Evolutionary conservation across 495 filamentous ascomycete species (phyloP).

Genomic region (Neurospora terricola): DNA sequence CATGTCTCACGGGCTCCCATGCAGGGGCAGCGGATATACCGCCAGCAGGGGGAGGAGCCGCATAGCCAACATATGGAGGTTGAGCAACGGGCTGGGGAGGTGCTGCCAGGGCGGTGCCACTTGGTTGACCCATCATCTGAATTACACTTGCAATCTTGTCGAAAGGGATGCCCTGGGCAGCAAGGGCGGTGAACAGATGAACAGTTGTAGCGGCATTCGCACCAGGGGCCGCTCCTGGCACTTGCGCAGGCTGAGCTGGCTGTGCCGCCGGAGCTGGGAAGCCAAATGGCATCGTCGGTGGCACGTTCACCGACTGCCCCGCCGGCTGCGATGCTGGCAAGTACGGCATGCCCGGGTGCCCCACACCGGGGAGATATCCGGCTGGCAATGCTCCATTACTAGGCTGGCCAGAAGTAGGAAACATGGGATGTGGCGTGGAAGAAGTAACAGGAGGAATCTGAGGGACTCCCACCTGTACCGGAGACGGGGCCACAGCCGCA

Average conservation of each 20-base stretch:
- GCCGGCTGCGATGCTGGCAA: conserved; percentile 26
- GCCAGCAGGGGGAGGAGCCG: conserved; percentile 16
- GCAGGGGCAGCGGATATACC: conserved; percentile 21
- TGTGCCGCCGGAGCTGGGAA: conserved; percentile 9
- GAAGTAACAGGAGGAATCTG: background rate
- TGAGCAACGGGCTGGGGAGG: conserved; percentile 14
- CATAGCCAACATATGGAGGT: conserved; percentile 17
- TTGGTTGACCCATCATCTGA: conserved; percentile 27
- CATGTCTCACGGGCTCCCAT: conserved; percentile 27
- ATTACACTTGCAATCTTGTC: conserved; percentile 39
- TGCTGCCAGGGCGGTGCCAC: conserved; percentile 10
- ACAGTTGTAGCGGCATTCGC: conserved; percentile 26
- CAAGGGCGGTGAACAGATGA: conserved; percentile 40
- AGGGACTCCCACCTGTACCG: background rate
- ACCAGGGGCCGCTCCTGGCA: conserved; percentile 19
- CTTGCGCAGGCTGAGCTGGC: conserved; percentile 22
- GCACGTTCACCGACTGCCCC: conserved; percentile 52
- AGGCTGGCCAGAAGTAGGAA: conserved; percentile 6
- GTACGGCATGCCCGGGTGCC: conserved; percentile 16
- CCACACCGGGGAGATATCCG: conserved; percentile 4
- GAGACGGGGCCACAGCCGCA: conserved; percentile 15
- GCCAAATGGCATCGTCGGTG: conserved; percentile 34
- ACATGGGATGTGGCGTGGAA: conserved; percentile 11
- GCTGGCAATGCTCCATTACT: conserved; percentile 13
- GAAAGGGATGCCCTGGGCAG: conserved; percentile 32